phyloP scores from a whole-genome alignment of 2,329 filamentous ascomycete species.

The Elsinoe fawcettii region DNA sequence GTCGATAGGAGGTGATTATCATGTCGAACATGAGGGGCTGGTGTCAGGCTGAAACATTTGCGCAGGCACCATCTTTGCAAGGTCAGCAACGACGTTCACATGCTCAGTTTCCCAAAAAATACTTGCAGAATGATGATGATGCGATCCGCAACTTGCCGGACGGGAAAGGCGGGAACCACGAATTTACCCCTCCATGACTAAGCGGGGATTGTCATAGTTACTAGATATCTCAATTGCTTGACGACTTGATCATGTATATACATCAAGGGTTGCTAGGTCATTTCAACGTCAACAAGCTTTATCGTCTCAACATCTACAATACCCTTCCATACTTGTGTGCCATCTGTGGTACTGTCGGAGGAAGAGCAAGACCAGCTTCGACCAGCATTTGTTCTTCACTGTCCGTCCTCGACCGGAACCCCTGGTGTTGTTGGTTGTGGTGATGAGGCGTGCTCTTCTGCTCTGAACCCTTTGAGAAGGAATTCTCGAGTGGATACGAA shows the following conservation, averaged over 20 bases:
- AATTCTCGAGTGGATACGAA: neutral
- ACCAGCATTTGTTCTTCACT: conserved; percentile 4
- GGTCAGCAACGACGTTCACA: conserved; percentile 3
- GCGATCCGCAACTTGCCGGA: neutral
- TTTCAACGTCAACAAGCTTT: no score
- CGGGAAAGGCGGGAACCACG: neutral
- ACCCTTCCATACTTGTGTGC: conserved; percentile 3
- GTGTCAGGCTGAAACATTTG: conserved; percentile 5
- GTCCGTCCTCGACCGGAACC: neutral
- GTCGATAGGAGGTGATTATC: neutral
- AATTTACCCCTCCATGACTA: neutral
- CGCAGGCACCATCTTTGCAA: neutral
- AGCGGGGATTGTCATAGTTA: neutral
- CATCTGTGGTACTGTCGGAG: neutral
- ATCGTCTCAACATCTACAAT: neutral
- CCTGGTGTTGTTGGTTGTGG: neutral
- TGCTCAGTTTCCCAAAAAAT: neutral
- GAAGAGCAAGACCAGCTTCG: neutral
- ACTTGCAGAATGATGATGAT: neutral
- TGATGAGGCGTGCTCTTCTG: neutral
- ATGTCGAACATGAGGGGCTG: neutral
- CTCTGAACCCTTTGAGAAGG: neutral
- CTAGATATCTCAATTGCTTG: no score
- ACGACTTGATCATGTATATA: no score
- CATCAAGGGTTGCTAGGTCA: no score